Base-by-base conservation (phyloP, 1,139 yeast species). In the Debaryomyces psychrophilus region DNA sequence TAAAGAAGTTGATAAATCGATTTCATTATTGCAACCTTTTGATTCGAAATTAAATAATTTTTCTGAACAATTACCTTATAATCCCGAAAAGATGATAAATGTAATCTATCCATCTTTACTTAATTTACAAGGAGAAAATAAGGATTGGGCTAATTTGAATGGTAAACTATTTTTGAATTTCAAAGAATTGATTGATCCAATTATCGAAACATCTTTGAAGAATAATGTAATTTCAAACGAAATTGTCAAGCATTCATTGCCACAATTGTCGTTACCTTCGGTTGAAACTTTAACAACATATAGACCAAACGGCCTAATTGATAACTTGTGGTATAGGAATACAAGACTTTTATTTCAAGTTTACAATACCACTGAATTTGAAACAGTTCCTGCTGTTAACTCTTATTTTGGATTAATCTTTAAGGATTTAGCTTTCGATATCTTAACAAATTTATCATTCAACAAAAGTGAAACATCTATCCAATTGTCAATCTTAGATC, bases 401-500 rank as follows among this genome's bases (percentile, higher is more conserved):
- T 69, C 87, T 0, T 85, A 84, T 58, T 55, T 61, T 36, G 79
- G 79, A 1, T 59, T 89, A 44, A 65, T 93, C 37, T 76, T 90
- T 56, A 81, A 89, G 53, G 99, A 95, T 60, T 69, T 89, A 23
- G 75, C 86, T 25, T 77, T 79, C 44, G 97, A 92, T 62, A 71
- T 88, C 36, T 79, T 92, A 50, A 83, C 86, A 48, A 83, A 87
- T 55, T 72, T 93, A 69, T 96, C 93, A 50, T 93, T 89, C 69
- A 93, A 93, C 67, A 84, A 96, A 60, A 83, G 82, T 46, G 96
- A 90, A 56, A 95, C 90, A 7, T 85, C 96, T 0, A 82, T 88
- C 49, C 97, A 90, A 65, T 77, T 93, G 46, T 77, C 90, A 27
- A 82, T 86, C 7, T 69, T 93, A 48, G 95, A 88, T 59, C 66